phyloP scores from a whole-genome alignment of 2,329 filamentous ascomycete genomes.

The Sporothrix dimorphospora region DNA sequence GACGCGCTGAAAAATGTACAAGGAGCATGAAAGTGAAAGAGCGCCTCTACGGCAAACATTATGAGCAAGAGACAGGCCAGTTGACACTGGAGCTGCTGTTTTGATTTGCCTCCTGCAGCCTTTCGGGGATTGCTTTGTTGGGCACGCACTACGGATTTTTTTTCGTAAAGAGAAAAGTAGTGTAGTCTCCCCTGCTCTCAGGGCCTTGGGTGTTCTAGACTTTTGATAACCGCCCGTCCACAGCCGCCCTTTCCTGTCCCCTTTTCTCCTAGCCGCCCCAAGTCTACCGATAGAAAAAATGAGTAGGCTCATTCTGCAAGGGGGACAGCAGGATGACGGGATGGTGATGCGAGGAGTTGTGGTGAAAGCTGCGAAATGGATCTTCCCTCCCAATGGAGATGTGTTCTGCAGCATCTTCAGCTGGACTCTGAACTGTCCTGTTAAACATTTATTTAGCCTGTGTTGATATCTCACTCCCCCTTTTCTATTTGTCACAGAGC shows the following conservation, averaged over 20 bases:
- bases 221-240: background rate
- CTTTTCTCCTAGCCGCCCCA: background rate
- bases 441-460: background rate
- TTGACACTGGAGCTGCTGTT: background rate
- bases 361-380: background rate
- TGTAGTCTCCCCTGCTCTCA: background rate
- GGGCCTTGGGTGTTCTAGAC: background rate
- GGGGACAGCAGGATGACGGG: background rate
- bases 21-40: background rate
- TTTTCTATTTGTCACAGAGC: background rate
- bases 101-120: slow-evolving; percentile 16
- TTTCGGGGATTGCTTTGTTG: slow-evolving; percentile 16
- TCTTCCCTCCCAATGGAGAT: background rate
- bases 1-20: background rate
- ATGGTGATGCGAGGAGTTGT: background rate
- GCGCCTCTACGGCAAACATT: background rate
- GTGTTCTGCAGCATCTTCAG: background rate
- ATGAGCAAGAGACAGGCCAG: background rate
- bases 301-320: background rate
- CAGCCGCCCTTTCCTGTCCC: background rate
- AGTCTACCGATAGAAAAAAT: background rate
- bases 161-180: background rate
- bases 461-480: background rate
- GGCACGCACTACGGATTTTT: background rate
- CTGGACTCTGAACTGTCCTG: too few relatives aligned